phyloP scores from a whole-genome alignment of 768 basidiomycete species.

The Agaricus subrufescens region DNA sequence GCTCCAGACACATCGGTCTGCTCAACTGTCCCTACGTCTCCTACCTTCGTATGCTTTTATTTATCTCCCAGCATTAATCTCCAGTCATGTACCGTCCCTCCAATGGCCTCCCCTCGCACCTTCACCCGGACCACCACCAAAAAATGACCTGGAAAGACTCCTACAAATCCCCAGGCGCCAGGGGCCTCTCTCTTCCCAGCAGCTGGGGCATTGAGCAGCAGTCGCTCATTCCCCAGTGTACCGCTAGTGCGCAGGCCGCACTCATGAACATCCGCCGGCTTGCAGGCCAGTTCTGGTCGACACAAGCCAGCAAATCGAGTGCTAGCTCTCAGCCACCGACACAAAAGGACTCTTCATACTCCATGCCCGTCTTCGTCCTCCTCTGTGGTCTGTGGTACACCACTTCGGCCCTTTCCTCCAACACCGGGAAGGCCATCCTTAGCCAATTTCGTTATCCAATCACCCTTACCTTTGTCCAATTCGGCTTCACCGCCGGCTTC shows the following conservation, averaged over 20 bases:
- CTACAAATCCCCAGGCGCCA: conserved; percentile 26
- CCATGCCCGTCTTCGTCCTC: conserved; percentile 56
- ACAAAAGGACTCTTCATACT: conserved; percentile 27
- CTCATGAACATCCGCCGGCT: conserved; percentile 4
- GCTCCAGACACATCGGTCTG: neutral
- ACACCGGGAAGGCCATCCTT: conserved; percentile 94
- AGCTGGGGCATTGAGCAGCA: neutral
- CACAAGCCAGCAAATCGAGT: neutral
- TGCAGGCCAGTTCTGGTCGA: conserved; percentile 3
- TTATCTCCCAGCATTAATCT: conserved; percentile 12
- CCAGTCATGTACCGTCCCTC: conserved; percentile 21
- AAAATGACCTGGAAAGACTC: conserved; percentile 17
- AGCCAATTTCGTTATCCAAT: conserved; percentile 91
- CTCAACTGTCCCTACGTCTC: conserved; percentile 2
- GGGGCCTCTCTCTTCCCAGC: conserved; percentile 21
- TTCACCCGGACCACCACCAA: conserved; percentile 17
- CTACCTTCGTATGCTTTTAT: conserved; percentile 10
- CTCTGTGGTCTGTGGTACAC: conserved; percentile 92
- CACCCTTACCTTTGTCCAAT: conserved; percentile 96
- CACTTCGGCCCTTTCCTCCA: conserved; percentile 89
- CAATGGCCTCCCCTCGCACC: conserved; percentile 21
- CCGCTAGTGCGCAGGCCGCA: neutral
- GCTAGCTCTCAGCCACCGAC: conserved; percentile 20
- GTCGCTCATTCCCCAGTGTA: neutral
- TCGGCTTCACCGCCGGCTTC: conserved; percentile 88